Evolutionary conservation across 805 yeast genomes (phyloP).

Genomic region (Candida nitratophila): DNA sequence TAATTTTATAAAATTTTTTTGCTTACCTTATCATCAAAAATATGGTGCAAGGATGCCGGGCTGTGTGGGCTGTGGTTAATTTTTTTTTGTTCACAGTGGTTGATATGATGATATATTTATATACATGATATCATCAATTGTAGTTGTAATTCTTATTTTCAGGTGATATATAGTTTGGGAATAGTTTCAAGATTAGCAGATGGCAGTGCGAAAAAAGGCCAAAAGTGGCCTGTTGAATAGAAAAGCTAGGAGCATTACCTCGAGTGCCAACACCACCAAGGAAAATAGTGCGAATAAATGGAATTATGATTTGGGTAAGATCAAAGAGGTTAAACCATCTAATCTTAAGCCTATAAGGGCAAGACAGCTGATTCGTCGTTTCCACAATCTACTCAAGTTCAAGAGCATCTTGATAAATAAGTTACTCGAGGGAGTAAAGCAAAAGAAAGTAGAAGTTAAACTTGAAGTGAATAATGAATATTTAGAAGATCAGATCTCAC

Average conservation of each 20-base stretch:
- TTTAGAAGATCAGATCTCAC: constrained; percentile 5
- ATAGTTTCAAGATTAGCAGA: neutral
- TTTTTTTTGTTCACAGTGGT: no score
- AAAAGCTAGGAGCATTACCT: constrained; percentile 28
- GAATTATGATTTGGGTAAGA: neutral
- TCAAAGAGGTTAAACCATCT: constrained; percentile 26
- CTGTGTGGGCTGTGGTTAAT: no score
- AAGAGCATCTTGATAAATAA: constrained; percentile 31
- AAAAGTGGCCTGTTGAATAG: constrained; percentile 21
- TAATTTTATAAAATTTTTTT: neutral
- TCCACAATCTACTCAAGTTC: constrained; percentile 63
- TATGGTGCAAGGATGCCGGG: no score
- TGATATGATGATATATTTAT: no score
- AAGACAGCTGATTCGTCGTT: constrained; percentile 68
- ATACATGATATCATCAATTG: no score
- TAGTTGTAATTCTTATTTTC: no score
- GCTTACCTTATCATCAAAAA: no score
- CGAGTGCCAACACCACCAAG: constrained; percentile 1
- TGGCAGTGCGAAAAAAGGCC: constrained; percentile 1
- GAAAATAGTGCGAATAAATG: neutral
- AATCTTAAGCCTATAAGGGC: constrained; percentile 63
- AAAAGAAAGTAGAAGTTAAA: no score
- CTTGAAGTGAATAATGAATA: neutral
- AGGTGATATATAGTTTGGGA: no score
- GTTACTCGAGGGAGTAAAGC: neutral